These are phyloP conservation scores for Zygosaccharomyces pseudorouxii DNA, from an alignment of 805 yeast species.

Conservation along the genomic window DNA sequence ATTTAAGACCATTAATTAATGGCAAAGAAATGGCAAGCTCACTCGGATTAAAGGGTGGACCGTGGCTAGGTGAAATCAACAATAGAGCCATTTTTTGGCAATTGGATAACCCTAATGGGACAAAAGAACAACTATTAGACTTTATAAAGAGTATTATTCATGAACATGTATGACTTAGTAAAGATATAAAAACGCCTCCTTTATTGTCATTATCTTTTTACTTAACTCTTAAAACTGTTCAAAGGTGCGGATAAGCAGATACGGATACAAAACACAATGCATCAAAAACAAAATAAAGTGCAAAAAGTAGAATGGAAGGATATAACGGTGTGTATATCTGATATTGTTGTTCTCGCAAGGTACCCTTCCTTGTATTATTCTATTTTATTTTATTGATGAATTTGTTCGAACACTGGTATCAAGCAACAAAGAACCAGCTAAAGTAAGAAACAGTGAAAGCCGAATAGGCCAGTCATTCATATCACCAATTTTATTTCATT, in stretches of 20 bases:
- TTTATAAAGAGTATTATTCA: slow-evolving; percentile 32
- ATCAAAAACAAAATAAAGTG: too few relatives aligned
- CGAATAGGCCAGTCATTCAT: not conserved
- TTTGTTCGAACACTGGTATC: too few relatives aligned
- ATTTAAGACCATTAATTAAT: slow-evolving; percentile 61
- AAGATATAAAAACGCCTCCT: not conserved
- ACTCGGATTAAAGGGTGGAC: slow-evolving; percentile 68
- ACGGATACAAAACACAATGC: not conserved
- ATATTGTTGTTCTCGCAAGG: too few relatives aligned
- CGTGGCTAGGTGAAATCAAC: slow-evolving; percentile 67
- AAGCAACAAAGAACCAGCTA: too few relatives aligned
- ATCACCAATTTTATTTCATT: not conserved
- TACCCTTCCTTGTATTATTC: too few relatives aligned
- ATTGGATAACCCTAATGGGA: slow-evolving; percentile 59
- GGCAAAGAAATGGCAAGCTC: slow-evolving; percentile 61
- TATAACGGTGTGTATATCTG: too few relatives aligned
- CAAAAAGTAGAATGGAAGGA: too few relatives aligned
- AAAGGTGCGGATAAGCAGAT: not conserved
- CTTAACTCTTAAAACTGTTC: not conserved
- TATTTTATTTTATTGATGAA: too few relatives aligned
- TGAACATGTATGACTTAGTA: slow-evolving; percentile 10
- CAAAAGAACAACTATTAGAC: slow-evolving; percentile 51
- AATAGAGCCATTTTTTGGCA: slow-evolving; percentile 67
- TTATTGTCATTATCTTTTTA: not conserved
- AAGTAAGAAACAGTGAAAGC: too few relatives aligned